Base-by-base conservation (phyloP, 768 basidiomycete genomes). In the Calocybe gangraenosa region DNA sequence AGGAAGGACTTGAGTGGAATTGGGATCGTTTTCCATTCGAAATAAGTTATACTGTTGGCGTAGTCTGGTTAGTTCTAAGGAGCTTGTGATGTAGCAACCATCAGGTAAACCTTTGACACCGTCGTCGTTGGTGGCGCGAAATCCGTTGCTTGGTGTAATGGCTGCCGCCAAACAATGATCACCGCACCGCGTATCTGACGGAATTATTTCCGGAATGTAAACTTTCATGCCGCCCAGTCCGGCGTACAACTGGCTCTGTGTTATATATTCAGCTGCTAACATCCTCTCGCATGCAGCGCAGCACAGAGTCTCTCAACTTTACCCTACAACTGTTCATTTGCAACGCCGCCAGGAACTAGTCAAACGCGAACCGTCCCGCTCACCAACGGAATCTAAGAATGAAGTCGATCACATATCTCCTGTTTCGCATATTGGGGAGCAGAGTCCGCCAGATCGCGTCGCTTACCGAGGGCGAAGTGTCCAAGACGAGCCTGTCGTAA, bases 171-270 rank as follows among this genome's bases (percentile, higher is more conserved):
- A 51, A 43, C 38, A 51, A 31, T 23, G n/a, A n/a, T n/a, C n/a
- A n/a, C n/a, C n/a, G n/a, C n/a, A n/a, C n/a, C n/a, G n/a, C n/a
- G n/a, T n/a, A n/a, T n/a, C n/a, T n/a, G n/a, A n/a, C n/a, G n/a
- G n/a, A 28, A 6, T 28, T 28, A 28, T 28, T 28, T 18, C n/a
- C 14, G 34, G 17, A 35, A n/a, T 5, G 17, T n/a, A 35, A 3
- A 42, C n/a, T 37, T 58, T 49, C 48, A 86, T 87, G 84, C 82
- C 84, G 54, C 82, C 84, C 40, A 74, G 83, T 37, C 75, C 81
- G 25, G 74, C 74, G 10, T 87, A 76, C 66, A 84, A 82, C 69
- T 84, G 82, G 79, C 60, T 85, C 45, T 84, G 82, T 56, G 84
- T 86, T 22, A 66, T 77, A 37, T 74, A 78, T 47, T 77, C 82